A percentile compares a stretch with the other conserved stretches of the same genome.
phyloP scores from a whole-genome alignment of 78 protist species.

The Polysphondylium violaceum region DNA sequence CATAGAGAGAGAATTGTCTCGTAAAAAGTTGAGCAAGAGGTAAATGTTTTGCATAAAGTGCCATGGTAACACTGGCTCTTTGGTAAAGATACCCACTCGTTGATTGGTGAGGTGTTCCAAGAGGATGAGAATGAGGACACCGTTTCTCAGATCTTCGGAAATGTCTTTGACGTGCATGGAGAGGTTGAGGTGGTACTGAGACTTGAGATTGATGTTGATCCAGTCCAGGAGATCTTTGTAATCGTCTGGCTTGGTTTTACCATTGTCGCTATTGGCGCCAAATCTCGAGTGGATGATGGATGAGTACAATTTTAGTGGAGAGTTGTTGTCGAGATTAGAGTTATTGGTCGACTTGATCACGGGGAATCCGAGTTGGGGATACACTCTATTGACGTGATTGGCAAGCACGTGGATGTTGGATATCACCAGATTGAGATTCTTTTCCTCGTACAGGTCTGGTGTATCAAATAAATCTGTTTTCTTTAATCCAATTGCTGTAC shows the following conservation, averaged over 20 bases:
- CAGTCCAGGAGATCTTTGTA: constrained; percentile 13
- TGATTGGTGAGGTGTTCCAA: constrained; percentile 29
- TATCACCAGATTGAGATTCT: constrained; percentile 77
- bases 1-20: constrained; percentile 30
- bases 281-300: constrained; percentile 51
- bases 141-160: constrained; percentile 32
- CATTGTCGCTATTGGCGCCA: constrained; percentile 13
- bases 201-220: constrained; percentile 38
- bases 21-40: constrained; percentile 13
- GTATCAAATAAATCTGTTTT: constrained; percentile 56
- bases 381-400: neutral
- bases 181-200: neutral
- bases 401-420: constrained; percentile 66
- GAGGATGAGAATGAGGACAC: constrained; percentile 14
- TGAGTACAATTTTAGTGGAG: constrained; percentile 39
- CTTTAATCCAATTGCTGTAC: constrained; percentile 44
- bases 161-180: constrained; percentile 22
- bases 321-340: neutral
- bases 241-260: constrained; percentile 24
- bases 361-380: neutral
- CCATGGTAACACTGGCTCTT: constrained; percentile 72
- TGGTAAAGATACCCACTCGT: constrained; percentile 39
- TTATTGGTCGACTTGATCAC: neutral
- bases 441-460: constrained; percentile 80
- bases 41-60: constrained; percentile 73